phyloP scores from a whole-genome alignment of 305 asterid genomes.

The Fraxinus albicans region DNA sequence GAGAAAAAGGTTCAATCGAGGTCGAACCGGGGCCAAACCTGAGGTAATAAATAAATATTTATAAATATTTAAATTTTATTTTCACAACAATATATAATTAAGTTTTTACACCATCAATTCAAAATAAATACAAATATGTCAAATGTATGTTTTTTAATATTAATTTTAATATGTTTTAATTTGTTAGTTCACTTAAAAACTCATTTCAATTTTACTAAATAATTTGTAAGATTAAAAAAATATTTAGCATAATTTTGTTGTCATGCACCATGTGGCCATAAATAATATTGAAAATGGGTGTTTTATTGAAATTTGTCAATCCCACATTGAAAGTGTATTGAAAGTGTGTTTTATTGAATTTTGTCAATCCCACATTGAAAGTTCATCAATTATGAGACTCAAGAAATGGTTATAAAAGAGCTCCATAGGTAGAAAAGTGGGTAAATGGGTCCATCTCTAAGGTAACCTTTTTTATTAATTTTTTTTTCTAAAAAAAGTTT shows the following conservation, averaged over 20 bases:
- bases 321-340: too few species aligned
- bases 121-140: not conserved
- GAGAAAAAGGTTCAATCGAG: not conserved
- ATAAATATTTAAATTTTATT: too few species aligned
- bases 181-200: not conserved
- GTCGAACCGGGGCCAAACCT: not conserved
- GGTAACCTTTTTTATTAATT: not conserved
- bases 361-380: too few species aligned
- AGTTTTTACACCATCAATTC: not conserved
- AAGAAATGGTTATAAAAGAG: not conserved
- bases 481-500: not conserved
- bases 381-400: too few species aligned
- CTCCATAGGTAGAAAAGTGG: not conserved
- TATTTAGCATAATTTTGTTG: not conserved
- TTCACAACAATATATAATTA: not conserved
- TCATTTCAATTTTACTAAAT: not conserved
- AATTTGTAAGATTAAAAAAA: not conserved
- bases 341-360: too few species aligned
- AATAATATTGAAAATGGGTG: too few species aligned
- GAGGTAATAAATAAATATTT: not conserved
- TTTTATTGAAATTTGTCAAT: too few species aligned
- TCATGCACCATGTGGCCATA: not conserved
- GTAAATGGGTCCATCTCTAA: not conserved
- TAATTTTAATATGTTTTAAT: too few species aligned
- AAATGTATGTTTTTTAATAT: not conserved